Percentiles rank a stretch among this genome's conserved stretches.
Evolutionary conservation across 164 flowering plant genomes (phyloP).

Genomic region (Malania oleifera): DNA sequence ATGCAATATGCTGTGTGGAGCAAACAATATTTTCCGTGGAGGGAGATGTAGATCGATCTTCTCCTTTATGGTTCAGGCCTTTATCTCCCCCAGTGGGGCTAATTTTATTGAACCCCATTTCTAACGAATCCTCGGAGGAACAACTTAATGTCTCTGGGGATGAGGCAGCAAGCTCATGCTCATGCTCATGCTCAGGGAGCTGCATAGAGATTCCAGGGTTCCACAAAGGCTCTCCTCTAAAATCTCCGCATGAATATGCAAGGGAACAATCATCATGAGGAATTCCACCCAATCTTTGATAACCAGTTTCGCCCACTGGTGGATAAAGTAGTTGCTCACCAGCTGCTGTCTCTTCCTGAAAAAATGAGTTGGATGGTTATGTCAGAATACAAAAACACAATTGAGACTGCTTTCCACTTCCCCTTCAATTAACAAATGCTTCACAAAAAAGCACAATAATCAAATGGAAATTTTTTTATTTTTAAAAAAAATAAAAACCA

Average conservation of each 20-base stretch:
- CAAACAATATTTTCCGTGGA: constrained; percentile 19
- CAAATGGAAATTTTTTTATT: no score
- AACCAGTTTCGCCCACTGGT: constrained; percentile 21
- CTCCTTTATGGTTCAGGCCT: constrained; percentile 5
- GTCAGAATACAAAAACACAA: neutral
- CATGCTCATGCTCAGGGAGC: constrained; percentile 14
- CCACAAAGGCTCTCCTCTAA: constrained; percentile 19
- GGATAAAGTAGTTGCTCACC: constrained; percentile 25
- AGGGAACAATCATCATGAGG: constrained; percentile 20
- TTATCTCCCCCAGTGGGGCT: constrained; percentile 2
- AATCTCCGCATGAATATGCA: constrained; percentile 19
- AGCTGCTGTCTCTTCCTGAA: constrained; percentile 19
- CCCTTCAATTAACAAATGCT: neutral
- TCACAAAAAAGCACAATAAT: no score
- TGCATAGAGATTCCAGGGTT: constrained; percentile 20
- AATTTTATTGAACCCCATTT: constrained; percentile 26
- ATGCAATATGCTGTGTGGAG: constrained; percentile 14
- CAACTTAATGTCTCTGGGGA: constrained; percentile 23
- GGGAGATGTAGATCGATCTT: constrained; percentile 11
- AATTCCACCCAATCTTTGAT: constrained; percentile 14
- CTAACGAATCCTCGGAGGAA: constrained; percentile 30
- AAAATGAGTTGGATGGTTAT: neutral
- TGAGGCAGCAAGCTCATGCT: constrained; percentile 10
- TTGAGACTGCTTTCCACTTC: neutral
- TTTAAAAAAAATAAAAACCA: no score